Evolutionary conservation across 768 basidiomycete species (phyloP), one percentile per base, ranked within the genome.

Genomic region (Lactifluus piperatus): DNA sequence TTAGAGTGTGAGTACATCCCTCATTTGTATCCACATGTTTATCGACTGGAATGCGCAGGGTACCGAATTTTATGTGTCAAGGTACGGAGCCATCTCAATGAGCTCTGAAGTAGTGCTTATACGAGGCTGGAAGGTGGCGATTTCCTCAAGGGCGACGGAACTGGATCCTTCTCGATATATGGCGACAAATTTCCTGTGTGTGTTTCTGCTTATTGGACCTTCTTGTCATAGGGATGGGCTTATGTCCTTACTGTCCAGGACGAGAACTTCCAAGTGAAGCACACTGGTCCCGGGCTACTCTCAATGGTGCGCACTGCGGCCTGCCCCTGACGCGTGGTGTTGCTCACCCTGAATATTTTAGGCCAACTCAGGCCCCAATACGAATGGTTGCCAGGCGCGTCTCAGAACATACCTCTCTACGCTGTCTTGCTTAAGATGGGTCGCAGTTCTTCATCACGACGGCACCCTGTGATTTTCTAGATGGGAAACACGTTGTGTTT

Each of bases 41-140:
- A 63, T 69, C 51, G 65, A 37, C 43, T 20, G 24, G 48, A 26
- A 20, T 22, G 24, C 22, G 3, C 59, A 91, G 89, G 16, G 88
- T 91, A 22, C 88, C 85, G 6, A 90, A 90, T 67, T 99, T 98
- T 74, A 97, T 99, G 94, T 90, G 92, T 65, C 94, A 98, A 81
- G 93, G 93, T 79, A 54, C 26, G 71, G 70, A n/a, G 32, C 22
- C 29, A 32, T 49, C 29, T 41, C 45, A 13, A 7, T 1, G 27
- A 30, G 27, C 46, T 13, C 45, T 57, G 34, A 20, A 1, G 16
- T 4, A 16, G 27, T 45, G n/a, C 60, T 61, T 16, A 56, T 27
- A 16, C 29, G 34, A 36, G 45, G 1, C 27, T 26, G 32, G 16
- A 57, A 91, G 91, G 91, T 47, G 97, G 97, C 0, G 97, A 99